phyloP scores from a whole-genome alignment of 352 stramenopile species.

The Phytophthora pisi region DNA sequence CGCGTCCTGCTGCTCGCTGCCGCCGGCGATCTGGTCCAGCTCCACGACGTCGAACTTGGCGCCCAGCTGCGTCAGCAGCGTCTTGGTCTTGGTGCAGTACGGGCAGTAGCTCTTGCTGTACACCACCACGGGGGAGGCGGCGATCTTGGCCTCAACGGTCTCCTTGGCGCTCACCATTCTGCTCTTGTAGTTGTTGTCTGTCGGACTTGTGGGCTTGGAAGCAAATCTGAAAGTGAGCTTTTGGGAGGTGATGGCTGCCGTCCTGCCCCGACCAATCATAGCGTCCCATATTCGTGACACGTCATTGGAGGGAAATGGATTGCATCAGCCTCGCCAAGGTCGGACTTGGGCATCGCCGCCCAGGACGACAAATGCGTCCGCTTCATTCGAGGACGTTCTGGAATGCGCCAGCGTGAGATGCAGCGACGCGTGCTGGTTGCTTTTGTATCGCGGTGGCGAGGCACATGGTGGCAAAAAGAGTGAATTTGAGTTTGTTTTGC shows the following conservation, averaged over 20 bases:
- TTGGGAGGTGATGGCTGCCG: neutral
- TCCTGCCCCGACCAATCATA: no score
- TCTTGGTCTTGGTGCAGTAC: conserved; percentile 89
- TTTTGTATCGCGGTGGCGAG: no score
- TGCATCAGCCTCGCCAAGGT: neutral
- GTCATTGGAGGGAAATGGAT: conserved; percentile 9
- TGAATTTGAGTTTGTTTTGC: no score
- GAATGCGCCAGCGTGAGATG: no score
- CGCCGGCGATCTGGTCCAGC: conserved; percentile 51
- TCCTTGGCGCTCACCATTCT: conserved; percentile 60
- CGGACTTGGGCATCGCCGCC: neutral
- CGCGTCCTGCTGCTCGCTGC: conserved; percentile 58
- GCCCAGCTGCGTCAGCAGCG: conserved; percentile 53
- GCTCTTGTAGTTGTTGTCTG: neutral
- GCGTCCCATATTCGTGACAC: conserved; percentile 5
- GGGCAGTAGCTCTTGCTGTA: conserved; percentile 96
- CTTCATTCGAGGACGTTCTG: neutral
- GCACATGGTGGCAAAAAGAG: no score
- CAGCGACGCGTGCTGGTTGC: no score
- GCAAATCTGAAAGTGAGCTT: conserved; percentile 19
- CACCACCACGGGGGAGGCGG: conserved; percentile 51
- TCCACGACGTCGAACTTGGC: conserved; percentile 58
- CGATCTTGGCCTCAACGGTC: conserved; percentile 58
- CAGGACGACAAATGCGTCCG: no score
- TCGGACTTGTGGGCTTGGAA: conserved; percentile 4